Evolutionary conservation across 129 eudicot species (phyloP), one percentile per base, ranked within the genome.

Genomic region (Dittrichia graveolens): DNA sequence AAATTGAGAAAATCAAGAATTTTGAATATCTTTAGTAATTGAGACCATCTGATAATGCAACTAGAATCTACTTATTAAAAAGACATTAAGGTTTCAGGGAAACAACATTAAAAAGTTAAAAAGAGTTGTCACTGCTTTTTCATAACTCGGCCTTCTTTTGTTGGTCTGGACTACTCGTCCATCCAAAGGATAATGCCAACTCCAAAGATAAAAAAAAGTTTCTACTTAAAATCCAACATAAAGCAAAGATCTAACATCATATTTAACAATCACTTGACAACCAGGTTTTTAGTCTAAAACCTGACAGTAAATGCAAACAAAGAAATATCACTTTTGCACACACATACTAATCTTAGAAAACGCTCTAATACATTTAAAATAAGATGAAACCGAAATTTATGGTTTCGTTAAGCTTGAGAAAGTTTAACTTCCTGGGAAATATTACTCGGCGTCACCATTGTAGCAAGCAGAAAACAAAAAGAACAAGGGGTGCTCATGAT

Each of bases 91-190:
- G 76, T 49, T 24, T 58, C 59, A 45, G 8, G 41, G 34, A 72
- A 72, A 55, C 40, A 44, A 65, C 71, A 65, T 16, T 13, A 65
- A 24, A 2, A 44, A 45, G 71, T 19, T 31, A 24, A 9, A 65
- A 65, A 65, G 53, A 8, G 56, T 44, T 65, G 40, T 5, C 71
- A 65, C 55, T 65, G 18, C 53, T 65, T 39, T 65, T 65, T 65
- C 71, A 44, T 24, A 65, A 65, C 71, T 44, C 56, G 1, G 11
- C 56, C 53, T 65, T 15, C 38, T 45, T 65, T 8, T 44, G 71
- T 45, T 19, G 40, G 39, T 45, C 44, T 6, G 15, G 18, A 19
- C 54, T 65, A 65, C 41, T 11, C 15, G 14, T 43, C 18, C 47
- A 11, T 19, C 54, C 55, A 65, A 65, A 65, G 15, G 19, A 24